Percentiles rank a stretch among this genome's conserved stretches.
phyloP scores from a whole-genome alignment of 169 alveolate species.

The Eimeria acervulina region DNA sequence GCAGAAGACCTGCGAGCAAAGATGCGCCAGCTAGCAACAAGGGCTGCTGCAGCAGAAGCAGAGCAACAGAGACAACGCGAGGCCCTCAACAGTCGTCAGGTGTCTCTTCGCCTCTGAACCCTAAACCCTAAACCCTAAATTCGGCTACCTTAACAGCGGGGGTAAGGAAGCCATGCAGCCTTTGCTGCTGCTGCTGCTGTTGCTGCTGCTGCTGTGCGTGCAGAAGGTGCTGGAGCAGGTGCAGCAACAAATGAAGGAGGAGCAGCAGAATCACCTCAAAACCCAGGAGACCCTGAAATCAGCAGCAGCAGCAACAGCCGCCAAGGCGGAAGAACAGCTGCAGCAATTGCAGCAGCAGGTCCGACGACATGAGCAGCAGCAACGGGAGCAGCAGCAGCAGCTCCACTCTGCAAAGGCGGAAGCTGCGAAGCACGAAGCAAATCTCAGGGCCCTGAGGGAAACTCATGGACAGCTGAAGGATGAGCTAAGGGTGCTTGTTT shows the following conservation, averaged over 20 bases:
- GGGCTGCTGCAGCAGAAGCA: constrained; percentile 70
- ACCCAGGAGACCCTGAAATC: neutral
- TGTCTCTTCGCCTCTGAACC: neutral
- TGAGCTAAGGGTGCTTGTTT: constrained; percentile 7
- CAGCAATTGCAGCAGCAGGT: constrained; percentile 27
- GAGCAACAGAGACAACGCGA: constrained; percentile 35
- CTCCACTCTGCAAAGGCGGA: constrained; percentile 39
- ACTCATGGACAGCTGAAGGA: constrained; percentile 31
- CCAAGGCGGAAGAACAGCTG: constrained; percentile 44
- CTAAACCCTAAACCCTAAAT: constrained; percentile 17
- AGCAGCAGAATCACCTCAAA: constrained; percentile 46
- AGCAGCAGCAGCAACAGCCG: constrained; percentile 39
- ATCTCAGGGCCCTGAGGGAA: constrained; percentile 37
- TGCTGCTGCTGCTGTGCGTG: constrained; percentile 1
- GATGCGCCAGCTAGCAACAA: constrained; percentile 26
- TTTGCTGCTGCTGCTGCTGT: constrained; percentile 6
- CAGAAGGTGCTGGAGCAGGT: constrained; percentile 27
- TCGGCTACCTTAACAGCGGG: neutral
- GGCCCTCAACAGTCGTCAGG: constrained; percentile 34
- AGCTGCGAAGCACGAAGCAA: constrained; percentile 7
- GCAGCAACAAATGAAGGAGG: constrained; percentile 48
- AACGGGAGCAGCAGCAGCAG: constrained; percentile 44
- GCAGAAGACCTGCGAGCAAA: constrained; percentile 21
- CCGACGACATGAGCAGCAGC: constrained; percentile 23
- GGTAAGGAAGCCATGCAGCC: constrained; percentile 2